These are phyloP conservation scores for Coemansia sp. DNA, from an alignment of 192 early-diverging fungal species.

Conservation along the genomic window DNA sequence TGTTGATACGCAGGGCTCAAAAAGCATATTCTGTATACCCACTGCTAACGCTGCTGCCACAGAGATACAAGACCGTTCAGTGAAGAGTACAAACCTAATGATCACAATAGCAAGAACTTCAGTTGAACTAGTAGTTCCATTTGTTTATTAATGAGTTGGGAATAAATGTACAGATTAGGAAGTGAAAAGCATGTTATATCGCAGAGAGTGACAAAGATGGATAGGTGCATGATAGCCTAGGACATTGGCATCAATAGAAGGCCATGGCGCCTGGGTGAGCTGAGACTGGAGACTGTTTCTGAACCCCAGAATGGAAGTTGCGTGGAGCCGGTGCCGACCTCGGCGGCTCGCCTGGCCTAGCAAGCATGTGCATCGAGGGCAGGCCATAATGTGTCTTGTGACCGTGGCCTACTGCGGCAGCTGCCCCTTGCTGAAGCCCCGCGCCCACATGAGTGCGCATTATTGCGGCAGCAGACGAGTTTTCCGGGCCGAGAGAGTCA, in stretches of 20 bases:
- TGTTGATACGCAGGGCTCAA: no score
- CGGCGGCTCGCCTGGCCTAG: conserved; percentile 8
- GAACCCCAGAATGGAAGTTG: conserved; percentile 9
- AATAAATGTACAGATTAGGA: no score
- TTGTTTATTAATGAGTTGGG: no score
- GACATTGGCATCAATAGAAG: conserved; percentile 15
- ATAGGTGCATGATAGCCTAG: background rate
- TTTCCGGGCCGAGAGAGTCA: conserved; percentile 11
- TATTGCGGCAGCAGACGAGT: background rate
- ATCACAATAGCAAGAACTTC: no score
- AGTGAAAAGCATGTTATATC: background rate
- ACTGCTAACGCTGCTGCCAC: no score
- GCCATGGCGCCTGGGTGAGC: conserved; percentile 30
- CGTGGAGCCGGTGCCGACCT: conserved; percentile 11
- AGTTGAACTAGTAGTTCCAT: no score
- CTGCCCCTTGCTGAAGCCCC: conserved; percentile 15
- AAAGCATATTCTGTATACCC: no score
- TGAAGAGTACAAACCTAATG: no score
- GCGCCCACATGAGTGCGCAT: conserved; percentile 8
- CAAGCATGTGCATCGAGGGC: conserved; percentile 30
- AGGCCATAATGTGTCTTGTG: conserved; percentile 25
- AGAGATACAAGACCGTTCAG: no score
- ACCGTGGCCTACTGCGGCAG: conserved; percentile 1
- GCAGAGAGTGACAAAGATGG: background rate
- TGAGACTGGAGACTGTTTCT: conserved; percentile 35